These are phyloP conservation scores for Leptographium wingfieldii DNA, from an alignment of 2,329 filamentous ascomycete species.

Conservation along the genomic window DNA sequence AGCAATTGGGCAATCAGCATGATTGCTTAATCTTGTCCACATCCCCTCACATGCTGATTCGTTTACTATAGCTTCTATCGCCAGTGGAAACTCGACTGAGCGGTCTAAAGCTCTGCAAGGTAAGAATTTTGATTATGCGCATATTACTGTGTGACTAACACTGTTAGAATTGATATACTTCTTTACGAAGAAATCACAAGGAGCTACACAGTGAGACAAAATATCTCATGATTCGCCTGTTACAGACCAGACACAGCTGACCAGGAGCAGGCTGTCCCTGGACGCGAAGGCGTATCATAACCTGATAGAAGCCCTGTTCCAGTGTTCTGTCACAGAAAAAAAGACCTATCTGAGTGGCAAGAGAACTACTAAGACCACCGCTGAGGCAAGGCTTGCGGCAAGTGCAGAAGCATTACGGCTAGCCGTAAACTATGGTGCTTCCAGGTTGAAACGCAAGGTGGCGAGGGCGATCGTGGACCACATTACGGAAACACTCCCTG, in stretches of 20 bases:
- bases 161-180: constrained; percentile 11
- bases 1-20: background rate
- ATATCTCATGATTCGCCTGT: background rate
- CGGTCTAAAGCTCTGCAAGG: constrained; percentile 13
- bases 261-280: constrained; percentile 25
- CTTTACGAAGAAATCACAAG: constrained; percentile 12
- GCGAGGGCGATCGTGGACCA: constrained; percentile 70
- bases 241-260: background rate
- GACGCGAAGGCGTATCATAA: constrained; percentile 69
- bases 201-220: constrained; percentile 9
- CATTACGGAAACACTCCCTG: constrained; percentile 61
- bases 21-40: background rate
- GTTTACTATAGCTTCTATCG: constrained; percentile 10
- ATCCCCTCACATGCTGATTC: background rate
- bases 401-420: constrained; percentile 61
- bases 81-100: constrained; percentile 10
- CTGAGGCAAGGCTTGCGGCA: constrained; percentile 47
- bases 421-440: constrained; percentile 55
- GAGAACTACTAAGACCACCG: constrained; percentile 31
- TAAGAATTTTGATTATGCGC: background rate
- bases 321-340: constrained; percentile 55
- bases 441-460: constrained; percentile 61
- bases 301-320: constrained; percentile 72
- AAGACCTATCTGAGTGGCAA: constrained; percentile 44
- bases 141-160: background rate